Base-by-base conservation (phyloP, 257 asterid genomes). In the Schizonepeta tenuifolia region DNA sequence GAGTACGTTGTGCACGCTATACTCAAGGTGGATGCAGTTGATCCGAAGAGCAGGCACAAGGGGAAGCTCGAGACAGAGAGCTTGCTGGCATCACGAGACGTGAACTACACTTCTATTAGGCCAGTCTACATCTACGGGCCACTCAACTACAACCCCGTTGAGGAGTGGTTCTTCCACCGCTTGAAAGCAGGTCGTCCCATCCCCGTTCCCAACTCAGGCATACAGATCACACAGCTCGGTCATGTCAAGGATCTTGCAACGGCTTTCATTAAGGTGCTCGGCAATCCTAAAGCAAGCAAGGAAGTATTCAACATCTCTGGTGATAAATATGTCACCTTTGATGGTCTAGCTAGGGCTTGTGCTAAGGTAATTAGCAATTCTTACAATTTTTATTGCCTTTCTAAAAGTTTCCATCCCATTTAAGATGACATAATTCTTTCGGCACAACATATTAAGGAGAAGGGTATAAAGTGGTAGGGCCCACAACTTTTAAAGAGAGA, bases 81-180 rank as follows among this genome's bases (percentile, higher is more conserved):
- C 86, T 82, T 95, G 75, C 68, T 92, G 71, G 80, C 67, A 58
- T 83, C 92, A 65, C 79, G 88, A 9, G 95, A 58, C 14, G 94
- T 95, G 70, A 95, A 92, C 80, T 95, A 93, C 95, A 95, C 98
- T 40, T 90, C 98, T 15, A 7, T 95, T 5, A 88, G 98, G 84
- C 99, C 99, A 13, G 99, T 95, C 59, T 95, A 95, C 80, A 95
- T 95, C 58, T 95, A 92, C 20, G 98, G 98, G 12, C 98, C 99
- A 20, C 78, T 92, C 76, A 95, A 95, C 89, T 95, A 95, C 84
- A 95, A 95, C 81, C 98, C 99, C 0, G 97, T 95, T 9, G 99
- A 95, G 77, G 98, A 95, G 49, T 92, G 99, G 99, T 95, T 95
- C 90, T 95, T 95, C 89, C 99, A 95, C 87, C 85, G 98, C 38